These are phyloP conservation scores for Hirsutella minnesotensis DNA, from an alignment of 2,329 filamentous ascomycete genomes.

Conservation along the genomic window DNA sequence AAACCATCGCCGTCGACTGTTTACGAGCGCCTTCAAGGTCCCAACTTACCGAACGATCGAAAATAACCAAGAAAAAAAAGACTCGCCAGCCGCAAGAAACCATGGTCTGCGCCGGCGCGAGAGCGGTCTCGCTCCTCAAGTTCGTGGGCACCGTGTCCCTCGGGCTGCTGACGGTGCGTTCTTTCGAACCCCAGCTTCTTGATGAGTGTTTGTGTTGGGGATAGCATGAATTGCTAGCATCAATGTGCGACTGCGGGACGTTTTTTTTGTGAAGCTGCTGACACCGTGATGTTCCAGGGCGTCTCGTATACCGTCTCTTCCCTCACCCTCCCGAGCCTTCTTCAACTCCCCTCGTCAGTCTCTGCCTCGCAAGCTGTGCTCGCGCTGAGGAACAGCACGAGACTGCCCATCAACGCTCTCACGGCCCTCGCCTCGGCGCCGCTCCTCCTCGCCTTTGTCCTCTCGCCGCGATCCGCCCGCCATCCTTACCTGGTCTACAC, in stretches of 20 bases:
- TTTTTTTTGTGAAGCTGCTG: no score
- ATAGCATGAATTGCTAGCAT: no score
- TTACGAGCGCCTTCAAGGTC: no score
- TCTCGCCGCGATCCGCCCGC: slow-evolving; percentile 62
- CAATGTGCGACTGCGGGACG: no score
- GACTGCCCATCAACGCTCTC: slow-evolving; percentile 54
- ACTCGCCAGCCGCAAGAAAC: slow-evolving; percentile 7
- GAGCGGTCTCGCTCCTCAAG: slow-evolving; percentile 61
- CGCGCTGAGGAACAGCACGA: slow-evolving; percentile 51
- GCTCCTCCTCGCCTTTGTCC: slow-evolving; percentile 63
- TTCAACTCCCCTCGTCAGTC: slow-evolving; percentile 66
- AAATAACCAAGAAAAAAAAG: background rate
- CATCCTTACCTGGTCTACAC: slow-evolving; percentile 92
- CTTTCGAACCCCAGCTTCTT: no score
- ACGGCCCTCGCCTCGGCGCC: slow-evolving; percentile 57
- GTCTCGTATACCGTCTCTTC: slow-evolving; percentile 75
- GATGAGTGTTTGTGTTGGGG: no score
- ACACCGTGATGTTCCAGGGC: slow-evolving; percentile 43
- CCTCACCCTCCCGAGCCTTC: slow-evolving; percentile 67
- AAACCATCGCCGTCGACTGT: no score
- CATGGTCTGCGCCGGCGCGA: slow-evolving; percentile 51
- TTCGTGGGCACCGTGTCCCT: slow-evolving; percentile 87
- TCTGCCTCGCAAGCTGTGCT: slow-evolving; percentile 59
- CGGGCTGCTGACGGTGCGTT: slow-evolving; percentile 72
- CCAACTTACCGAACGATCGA: no score